These are phyloP conservation scores for Fraxinus dipetala DNA, from an alignment of 305 asterid genomes.

Conservation along the genomic window DNA sequence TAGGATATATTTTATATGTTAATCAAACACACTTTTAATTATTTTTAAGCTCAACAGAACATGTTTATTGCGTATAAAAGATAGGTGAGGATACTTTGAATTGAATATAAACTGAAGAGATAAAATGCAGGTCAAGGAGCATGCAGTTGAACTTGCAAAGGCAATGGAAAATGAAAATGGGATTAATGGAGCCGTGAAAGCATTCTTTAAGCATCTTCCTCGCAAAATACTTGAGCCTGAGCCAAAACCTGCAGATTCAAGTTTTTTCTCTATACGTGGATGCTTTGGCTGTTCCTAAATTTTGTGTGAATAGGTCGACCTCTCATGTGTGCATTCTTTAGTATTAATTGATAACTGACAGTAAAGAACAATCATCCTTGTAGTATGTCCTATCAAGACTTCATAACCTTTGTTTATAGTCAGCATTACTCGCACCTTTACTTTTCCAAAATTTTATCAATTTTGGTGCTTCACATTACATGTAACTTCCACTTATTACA, in stretches of 20 bases:
- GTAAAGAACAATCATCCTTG: not conserved
- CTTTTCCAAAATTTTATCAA: not conserved
- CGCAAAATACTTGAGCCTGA: slow-evolving; percentile 47
- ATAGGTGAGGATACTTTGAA: not conserved
- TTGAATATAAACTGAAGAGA: slow-evolving; percentile 19
- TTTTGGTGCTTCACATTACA: not conserved
- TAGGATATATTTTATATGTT: too few relatives aligned
- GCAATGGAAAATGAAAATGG: slow-evolving; percentile 96
- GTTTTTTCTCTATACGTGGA: slow-evolving; percentile 50
- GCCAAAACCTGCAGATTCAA: slow-evolving; percentile 44
- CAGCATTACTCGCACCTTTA: not conserved
- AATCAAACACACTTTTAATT: not conserved
- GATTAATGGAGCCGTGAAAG: slow-evolving; percentile 86
- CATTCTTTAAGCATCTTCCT: slow-evolving; percentile 82
- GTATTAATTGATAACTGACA: not conserved
- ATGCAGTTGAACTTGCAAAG: slow-evolving; percentile 74
- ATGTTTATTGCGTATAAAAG: not conserved
- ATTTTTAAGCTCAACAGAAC: not conserved
- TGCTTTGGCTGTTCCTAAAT: slow-evolving; percentile 82
- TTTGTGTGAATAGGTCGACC: slow-evolving; percentile 21
- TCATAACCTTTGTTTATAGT: not conserved
- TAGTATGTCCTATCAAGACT: not conserved
- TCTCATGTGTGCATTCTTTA: slow-evolving; percentile 25
- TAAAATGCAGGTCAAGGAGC: slow-evolving; percentile 72
- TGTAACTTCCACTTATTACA: not conserved